Evolutionary conservation across 768 basidiomycete genomes (phyloP).

Genomic region (Hydnum rufescens): DNA sequence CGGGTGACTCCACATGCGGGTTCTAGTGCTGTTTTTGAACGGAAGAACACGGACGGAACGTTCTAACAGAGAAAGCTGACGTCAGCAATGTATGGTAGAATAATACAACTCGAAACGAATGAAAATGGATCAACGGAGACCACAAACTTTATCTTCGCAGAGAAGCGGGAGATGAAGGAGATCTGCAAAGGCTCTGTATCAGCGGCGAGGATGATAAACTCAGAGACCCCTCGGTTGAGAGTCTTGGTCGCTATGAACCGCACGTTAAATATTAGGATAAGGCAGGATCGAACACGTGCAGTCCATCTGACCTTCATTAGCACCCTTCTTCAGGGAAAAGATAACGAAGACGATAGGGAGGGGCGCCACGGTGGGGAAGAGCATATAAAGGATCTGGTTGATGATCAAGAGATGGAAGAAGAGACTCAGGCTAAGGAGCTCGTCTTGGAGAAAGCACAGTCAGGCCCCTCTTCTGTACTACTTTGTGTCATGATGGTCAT

Average conservation of each 20-base stretch:
- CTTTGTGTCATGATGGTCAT: neutral
- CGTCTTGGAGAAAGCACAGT: slow-evolving; percentile 4
- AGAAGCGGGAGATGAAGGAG: slow-evolving; percentile 83
- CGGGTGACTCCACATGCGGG: slow-evolving; percentile 90
- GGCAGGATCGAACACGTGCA: neutral
- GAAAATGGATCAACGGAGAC: neutral
- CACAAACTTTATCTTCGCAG: slow-evolving; percentile 84
- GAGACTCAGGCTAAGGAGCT: slow-evolving; percentile 3
- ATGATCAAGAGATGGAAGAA: slow-evolving; percentile 5
- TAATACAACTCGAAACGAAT: neutral
- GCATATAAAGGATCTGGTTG: slow-evolving; percentile 3
- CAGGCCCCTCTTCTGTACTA: neutral
- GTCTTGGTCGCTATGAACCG: slow-evolving; percentile 70
- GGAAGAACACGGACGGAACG: slow-evolving; percentile 89
- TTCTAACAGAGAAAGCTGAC: no score
- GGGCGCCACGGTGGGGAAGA: slow-evolving; percentile 1
- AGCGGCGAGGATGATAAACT: slow-evolving; percentile 90
- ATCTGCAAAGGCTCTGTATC: slow-evolving; percentile 98
- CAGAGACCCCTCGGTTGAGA: slow-evolving; percentile 90
- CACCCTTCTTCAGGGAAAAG: slow-evolving; percentile 28
- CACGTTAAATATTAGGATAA: neutral
- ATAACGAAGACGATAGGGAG: neutral
- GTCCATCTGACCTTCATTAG: slow-evolving; percentile 62
- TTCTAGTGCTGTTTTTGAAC: slow-evolving; percentile 86
- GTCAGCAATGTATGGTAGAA: no score